Conservation (phyloP, 2,329 filamentous ascomycete genomes). For the Exserohilum rostratum region DNA sequence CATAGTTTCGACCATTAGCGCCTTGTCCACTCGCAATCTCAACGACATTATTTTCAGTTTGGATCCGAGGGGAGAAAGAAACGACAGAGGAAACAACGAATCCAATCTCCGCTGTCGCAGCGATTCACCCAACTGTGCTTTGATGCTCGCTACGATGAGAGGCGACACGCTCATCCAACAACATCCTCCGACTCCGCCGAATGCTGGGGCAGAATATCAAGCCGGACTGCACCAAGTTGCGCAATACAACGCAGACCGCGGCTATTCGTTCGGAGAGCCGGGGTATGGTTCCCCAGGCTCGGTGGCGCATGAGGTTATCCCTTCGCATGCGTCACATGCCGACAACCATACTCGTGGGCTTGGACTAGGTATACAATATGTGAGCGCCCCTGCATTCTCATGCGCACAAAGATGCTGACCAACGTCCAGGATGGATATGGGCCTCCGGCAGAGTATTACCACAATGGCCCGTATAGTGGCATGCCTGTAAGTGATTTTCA, state of each 20-base stretch:
- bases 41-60: slow-evolving; percentile 15
- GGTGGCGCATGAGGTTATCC: slow-evolving; percentile 34
- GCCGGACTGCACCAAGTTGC: slow-evolving; percentile 51
- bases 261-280: slow-evolving; percentile 46
- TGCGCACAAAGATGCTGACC: slow-evolving; percentile 26
- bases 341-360: slow-evolving; percentile 29
- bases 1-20: neutral
- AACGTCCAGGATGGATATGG: slow-evolving; percentile 41
- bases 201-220: slow-evolving; percentile 37
- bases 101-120: slow-evolving; percentile 13
- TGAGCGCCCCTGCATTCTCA: slow-evolving; percentile 22
- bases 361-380: slow-evolving; percentile 43
- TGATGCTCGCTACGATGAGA: slow-evolving; percentile 36
- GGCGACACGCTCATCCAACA: slow-evolving; percentile 43
- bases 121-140: slow-evolving; percentile 11
- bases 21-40: neutral
- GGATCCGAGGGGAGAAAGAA: slow-evolving; percentile 14
- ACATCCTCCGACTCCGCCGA: slow-evolving; percentile 47
- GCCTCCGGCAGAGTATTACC: slow-evolving; percentile 34
- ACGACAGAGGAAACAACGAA: slow-evolving; percentile 8
- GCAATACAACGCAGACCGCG: slow-evolving; percentile 50
- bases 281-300: slow-evolving; percentile 40
- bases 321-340: slow-evolving; percentile 36
- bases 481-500: slow-evolving; percentile 30
- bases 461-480: slow-evolving; percentile 33